Evolutionary conservation across 441 rosid genomes (phyloP), one percentile per base, ranked within the genome.

Genomic region (Sinapis alba): DNA sequence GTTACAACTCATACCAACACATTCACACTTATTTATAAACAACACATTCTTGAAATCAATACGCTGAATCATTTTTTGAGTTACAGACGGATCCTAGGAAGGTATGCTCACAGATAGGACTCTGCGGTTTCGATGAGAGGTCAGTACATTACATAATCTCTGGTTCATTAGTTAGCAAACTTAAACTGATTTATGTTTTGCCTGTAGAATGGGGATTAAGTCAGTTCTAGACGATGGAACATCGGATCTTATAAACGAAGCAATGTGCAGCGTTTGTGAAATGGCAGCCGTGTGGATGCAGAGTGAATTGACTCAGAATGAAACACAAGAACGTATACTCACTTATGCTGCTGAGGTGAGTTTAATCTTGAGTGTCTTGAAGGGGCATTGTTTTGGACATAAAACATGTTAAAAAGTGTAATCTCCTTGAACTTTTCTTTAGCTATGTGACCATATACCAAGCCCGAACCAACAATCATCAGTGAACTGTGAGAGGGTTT

Each of bases 211-310:
- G 85, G 83, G 77, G 34, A 83, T 87, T 53, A 73, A 79, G 83
- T 83, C 85, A 18, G 83, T 86, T 41, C 78, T 72, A 60, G 84
- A 84, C 3, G 89, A 77, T 72, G 83, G 72, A 76, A 57, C 84
- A 58, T 85, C 84, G 1, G 81, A 69, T 62, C 82, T 84, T 63
- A 20, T 79, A 18, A 76, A 60, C 72, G 83, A 84, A 64, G 77
- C 89, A 0, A 77, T 71, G 79, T 89, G 93, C 65, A 68, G 79
- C 63, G 86, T 84, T 71, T 89, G 93, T 59, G 88, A 89, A 81
- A 89, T 86, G 93, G 88, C 90, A 8, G 86, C 87, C 1, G 79
- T 89, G 18, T 85, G 89, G 90, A 88, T 88, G 92, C 80, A 81
- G 78, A 86, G 86, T 41, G 81, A 81, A 77, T 71, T 88, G 53